These are phyloP conservation scores for Corrigiola litoralis DNA, from an alignment of 179 eudicot species.

Conservation along the genomic window DNA sequence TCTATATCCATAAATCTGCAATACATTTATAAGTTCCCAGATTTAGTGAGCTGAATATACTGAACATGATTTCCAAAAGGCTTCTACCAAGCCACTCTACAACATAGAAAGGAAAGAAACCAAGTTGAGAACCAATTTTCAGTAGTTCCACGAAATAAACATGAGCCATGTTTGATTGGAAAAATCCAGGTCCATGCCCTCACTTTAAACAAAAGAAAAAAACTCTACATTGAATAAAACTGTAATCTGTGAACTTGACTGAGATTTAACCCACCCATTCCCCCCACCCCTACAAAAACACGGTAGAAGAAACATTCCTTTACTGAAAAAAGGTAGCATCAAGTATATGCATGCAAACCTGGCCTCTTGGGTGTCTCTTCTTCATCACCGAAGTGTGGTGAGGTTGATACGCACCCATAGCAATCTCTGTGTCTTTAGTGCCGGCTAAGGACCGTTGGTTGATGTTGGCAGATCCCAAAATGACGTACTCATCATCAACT, in stretches of 20 bases:
- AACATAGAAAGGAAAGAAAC: no score
- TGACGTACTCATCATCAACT: slow-evolving; percentile 82
- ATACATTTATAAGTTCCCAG: background rate
- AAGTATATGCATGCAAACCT: slow-evolving; percentile 37
- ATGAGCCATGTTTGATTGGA: no score
- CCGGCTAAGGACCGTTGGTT: slow-evolving; percentile 89
- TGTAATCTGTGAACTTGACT: background rate
- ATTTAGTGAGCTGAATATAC: background rate
- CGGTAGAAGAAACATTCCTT: background rate
- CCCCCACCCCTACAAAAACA: background rate
- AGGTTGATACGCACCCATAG: slow-evolving; percentile 90
- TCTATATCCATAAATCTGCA: slow-evolving; percentile 82
- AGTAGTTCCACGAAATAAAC: no score
- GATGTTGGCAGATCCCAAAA: slow-evolving; percentile 90
- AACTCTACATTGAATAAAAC: background rate
- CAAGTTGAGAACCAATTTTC: no score
- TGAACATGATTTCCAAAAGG: background rate
- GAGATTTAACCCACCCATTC: background rate
- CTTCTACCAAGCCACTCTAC: background rate
- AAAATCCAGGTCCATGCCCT: no score
- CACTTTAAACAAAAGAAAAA: no score
- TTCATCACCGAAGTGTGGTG: slow-evolving; percentile 55
- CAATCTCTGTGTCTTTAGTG: slow-evolving; percentile 83
- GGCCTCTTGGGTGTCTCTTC: slow-evolving; percentile 64
- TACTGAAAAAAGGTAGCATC: background rate